A percentile compares a stretch with the other conserved stretches of the same genome.
Evolutionary conservation across 2,329 filamentous ascomycete species (phyloP).

Genomic region (Escovopsis sp.): DNA sequence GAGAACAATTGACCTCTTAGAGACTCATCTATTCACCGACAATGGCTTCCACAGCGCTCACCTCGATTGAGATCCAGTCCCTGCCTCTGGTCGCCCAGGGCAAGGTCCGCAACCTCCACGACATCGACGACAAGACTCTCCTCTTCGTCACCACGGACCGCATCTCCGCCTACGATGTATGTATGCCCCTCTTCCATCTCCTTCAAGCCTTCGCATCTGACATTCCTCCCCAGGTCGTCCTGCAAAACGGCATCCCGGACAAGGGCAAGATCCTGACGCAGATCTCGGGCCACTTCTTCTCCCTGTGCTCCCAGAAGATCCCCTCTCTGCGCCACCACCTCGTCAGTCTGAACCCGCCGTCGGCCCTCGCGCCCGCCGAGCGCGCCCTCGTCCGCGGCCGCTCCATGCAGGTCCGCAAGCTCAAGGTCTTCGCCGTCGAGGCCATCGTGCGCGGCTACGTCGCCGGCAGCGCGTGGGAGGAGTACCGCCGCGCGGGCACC

Average conservation of each 20-base stretch:
- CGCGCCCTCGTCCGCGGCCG: slow-evolving; percentile 43
- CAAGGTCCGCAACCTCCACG: slow-evolving; percentile 74
- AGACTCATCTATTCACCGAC: neutral
- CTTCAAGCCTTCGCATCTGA: neutral
- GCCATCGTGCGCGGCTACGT: slow-evolving; percentile 66
- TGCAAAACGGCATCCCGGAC: slow-evolving; percentile 50
- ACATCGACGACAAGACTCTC: slow-evolving; percentile 44
- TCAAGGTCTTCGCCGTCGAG: slow-evolving; percentile 13
- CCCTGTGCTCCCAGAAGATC: slow-evolving; percentile 27
- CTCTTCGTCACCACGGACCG: slow-evolving; percentile 80
- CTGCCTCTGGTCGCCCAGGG: slow-evolving; percentile 25
- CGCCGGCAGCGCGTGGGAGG: slow-evolving; percentile 70
- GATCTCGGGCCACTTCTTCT: slow-evolving; percentile 38
- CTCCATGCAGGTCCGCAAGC: slow-evolving; percentile 60
- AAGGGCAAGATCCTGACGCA: slow-evolving; percentile 39
- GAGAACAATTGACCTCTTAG: no score
- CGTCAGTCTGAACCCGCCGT: slow-evolving; percentile 28
- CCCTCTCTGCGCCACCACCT: slow-evolving; percentile 38
- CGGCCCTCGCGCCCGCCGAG: slow-evolving; percentile 26
- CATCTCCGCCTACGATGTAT: slow-evolving; percentile 87
- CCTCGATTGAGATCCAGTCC: slow-evolving; percentile 31
- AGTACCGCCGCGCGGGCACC: slow-evolving; percentile 56
- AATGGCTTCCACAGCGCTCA: slow-evolving; percentile 30
- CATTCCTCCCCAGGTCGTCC: slow-evolving; percentile 28
- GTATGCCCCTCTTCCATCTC: neutral